Base-by-base conservation (phyloP, 108 stramenopile species). In the Skeletonema potamos region DNA sequence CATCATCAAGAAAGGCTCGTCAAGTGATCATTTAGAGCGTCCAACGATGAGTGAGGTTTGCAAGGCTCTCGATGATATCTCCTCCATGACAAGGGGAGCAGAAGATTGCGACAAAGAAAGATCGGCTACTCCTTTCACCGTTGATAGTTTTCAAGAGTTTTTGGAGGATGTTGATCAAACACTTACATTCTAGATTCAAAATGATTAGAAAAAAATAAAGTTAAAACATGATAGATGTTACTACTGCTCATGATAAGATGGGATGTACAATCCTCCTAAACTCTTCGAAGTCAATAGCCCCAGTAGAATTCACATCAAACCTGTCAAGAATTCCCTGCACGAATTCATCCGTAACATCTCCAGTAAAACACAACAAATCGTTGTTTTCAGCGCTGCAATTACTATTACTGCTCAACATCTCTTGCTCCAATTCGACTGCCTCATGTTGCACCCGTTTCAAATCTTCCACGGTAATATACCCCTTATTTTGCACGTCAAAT, bases 391-490 rank as follows among this genome's bases (percentile, higher is more conserved):
- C n/a, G 24, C 27, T 15, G 20, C 11, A 15, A 0, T 12, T 29
- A 59, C 15, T 27, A 51, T 59, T 60, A 43, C 27, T 22, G 7
- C 44, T 28, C 12, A 15, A 28, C 43, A 74, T 27, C 6, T 66
- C 54, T 46, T 43, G 48, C 27, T 37, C 27, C 15, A 34, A 30
- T 54, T 20, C 18, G 11, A 26, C 15, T 13, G 64, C 37, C 55
- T 76, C 75, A 0, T 24, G 22, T 26, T 68, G 75, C 27, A 76
- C 61, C 18, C 67, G 60, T 26, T 33, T 59, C 13, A 77, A 65
- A 55, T 77, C 76, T 13, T 65, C 63, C 27, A 77, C 13, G 9
- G 63, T 77, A 43, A 77, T 60, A 33, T 28, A 77, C 36, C 76
- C 76, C 63, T 77, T 77, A 12, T 62, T 20, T 0, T 34, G 59